These are phyloP conservation scores for Blastobotrys proliferans DNA, from an alignment of 1,139 yeast genomes.

Conservation along the genomic window DNA sequence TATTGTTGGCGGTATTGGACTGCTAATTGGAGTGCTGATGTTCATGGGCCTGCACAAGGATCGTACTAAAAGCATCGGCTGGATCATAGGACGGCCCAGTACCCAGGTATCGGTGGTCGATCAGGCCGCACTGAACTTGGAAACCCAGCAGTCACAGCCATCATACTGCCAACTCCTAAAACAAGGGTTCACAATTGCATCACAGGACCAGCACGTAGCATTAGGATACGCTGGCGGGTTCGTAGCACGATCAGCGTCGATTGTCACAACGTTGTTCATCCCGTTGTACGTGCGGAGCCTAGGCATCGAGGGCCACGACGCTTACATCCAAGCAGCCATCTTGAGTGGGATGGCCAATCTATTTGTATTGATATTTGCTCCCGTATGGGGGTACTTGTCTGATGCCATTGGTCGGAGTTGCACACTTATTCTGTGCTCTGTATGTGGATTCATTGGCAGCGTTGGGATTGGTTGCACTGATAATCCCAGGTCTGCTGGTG, in stretches of 20 bases:
- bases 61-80: slow-evolving; percentile 33
- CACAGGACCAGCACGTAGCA: slow-evolving; percentile 35
- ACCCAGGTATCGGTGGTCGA: slow-evolving; percentile 25
- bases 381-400: slow-evolving; percentile 56
- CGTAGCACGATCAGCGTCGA: slow-evolving; percentile 62
- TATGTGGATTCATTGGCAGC: slow-evolving; percentile 39
- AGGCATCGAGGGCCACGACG: slow-evolving; percentile 43
- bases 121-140: slow-evolving; percentile 30
- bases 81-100: slow-evolving; percentile 26
- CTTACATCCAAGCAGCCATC: slow-evolving; percentile 62
- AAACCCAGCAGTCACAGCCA: slow-evolving; percentile 13
- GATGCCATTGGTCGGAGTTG: slow-evolving; percentile 47
- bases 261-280: slow-evolving; percentile 56
- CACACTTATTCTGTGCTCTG: slow-evolving; percentile 36
- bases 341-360: slow-evolving; percentile 64
- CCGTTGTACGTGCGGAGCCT: slow-evolving; percentile 61
- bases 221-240: slow-evolving; percentile 61
- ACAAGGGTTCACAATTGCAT: slow-evolving; percentile 45
- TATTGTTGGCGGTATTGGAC: slow-evolving; percentile 42
- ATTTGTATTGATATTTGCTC: slow-evolving; percentile 54
- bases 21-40: slow-evolving; percentile 41
- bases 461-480: slow-evolving; percentile 34
- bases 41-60: slow-evolving; percentile 48
- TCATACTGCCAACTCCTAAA: slow-evolving; percentile 41
- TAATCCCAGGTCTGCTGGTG: slow-evolving; percentile 35